Base-by-base conservation (phyloP, 331 rosid species). In the Pyracantha coccinea region DNA sequence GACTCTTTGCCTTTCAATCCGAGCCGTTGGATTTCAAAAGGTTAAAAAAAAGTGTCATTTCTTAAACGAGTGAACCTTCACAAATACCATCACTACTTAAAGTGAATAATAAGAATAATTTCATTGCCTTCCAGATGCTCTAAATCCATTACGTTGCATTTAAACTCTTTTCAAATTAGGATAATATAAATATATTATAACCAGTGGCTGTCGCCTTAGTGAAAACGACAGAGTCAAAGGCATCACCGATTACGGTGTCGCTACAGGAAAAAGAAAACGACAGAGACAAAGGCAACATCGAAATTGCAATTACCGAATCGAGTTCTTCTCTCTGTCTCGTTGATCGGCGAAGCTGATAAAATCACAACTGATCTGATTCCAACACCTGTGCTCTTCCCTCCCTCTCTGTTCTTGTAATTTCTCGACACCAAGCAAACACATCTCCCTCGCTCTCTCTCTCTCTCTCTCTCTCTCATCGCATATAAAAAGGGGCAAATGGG, bases 401-500 rank as follows among this genome's bases (percentile, higher is more conserved):
- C 47, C 27, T 71, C 66, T 75, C 11, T 9, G 63, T 14, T 77
- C 14, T 19, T 64, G 7, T 31, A 45, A 20, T 32, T 28, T 68
- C 55, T 59, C 14, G 83, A 69, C 86, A 70, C 74, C 69, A 41
- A 41, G 47, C 13, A 53, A 32, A 10, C 68, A 59, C 20, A 10
- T 6, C 38, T 19, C 41, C 7, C 53, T 13, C 74, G 45, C 76
- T 84, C 84, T 82, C 73, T 86, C 78, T 23, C 54, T 1, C 62
- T 57, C 75, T 52, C 29, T 38, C 71, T 72, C 32, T 29, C 29
- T 80, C 75, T 24, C 17, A 71, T 21, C 74, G 28, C 54, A 5
- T 19, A 7, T 8, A 8, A 17, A 29, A 63, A 28, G 14, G 13
- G 23, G 13, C 9, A 68, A 78, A 92, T 90, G 98, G 97, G 98